Evolutionary conservation across 2,329 filamentous ascomycete genomes (phyloP), one percentile per base, ranked within the genome.

Genomic region (Chaetomium olivaceum): DNA sequence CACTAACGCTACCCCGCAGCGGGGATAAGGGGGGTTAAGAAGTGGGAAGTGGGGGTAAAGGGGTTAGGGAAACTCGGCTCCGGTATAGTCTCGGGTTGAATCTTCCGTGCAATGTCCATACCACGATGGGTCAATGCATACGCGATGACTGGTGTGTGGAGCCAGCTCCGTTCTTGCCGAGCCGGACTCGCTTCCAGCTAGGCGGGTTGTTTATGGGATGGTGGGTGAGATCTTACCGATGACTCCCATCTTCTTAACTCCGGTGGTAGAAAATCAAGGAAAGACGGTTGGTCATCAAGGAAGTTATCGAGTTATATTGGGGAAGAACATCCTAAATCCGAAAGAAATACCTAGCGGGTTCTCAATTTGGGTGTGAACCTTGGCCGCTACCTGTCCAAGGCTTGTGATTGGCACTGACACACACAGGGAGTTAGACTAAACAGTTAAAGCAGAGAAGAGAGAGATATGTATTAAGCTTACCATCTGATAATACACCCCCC

Each of bases 401-500:
- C 83, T 70, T 87, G 84, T 60, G 83, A 85, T 73, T 86, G 83
- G 66, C 84, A 87, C 83, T 85, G 48, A 27, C 7, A 23, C 33
- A 6, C 33, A 12, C 16, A 52, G 19, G 3, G n/a, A 29, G 56
- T 54, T 50, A 64, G 48, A n/a, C 8, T 43, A 8, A 21, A 46
- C 27, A 23, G 9, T 14, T 14, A 19, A 31, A 25, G 16, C 21
- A 3, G 2, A 27, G 11, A 2, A 19, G 19, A 5, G n/a, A n/a
- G n/a, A n/a, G n/a, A 19, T 19, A 51, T 4, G 48, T 1, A 14
- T 3, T 33, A 31, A 29, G 31, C 82, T 76, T 69, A 85, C 84
- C 84, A 87, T 86, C 56, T 83, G 78, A 79, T 82, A 86, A 68
- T 86, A 86, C 2, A 84, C 77, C 0, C 83, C 84, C 69, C 74